phyloP scores from a whole-genome alignment of 1,284 basidiomycete genomes.

The Malassezia psittaci region DNA sequence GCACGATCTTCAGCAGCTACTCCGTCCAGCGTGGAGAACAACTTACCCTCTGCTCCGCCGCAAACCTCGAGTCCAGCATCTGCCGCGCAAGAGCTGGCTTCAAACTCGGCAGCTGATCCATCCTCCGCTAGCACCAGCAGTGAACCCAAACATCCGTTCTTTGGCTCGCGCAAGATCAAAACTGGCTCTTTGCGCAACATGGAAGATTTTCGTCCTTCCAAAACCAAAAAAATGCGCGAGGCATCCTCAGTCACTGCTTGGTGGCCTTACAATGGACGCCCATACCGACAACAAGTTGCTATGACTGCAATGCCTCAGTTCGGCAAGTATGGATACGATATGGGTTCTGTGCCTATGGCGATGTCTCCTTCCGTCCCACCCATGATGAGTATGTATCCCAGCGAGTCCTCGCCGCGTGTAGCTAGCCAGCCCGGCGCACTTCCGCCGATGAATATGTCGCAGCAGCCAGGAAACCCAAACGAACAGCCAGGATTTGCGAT shows the following conservation, averaged over 20 bases:
- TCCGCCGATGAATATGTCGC: background rate
- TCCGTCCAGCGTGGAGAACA: background rate
- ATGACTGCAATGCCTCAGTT: background rate
- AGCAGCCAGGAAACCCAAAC: background rate
- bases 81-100: constrained; percentile 13
- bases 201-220: constrained; percentile 91
- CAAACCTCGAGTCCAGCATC: constrained; percentile 27
- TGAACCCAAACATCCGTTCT: constrained; percentile 66
- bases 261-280: constrained; percentile 82
- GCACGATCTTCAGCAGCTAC: constrained; percentile 34
- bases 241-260: constrained; percentile 61
- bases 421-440: background rate
- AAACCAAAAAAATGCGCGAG: constrained; percentile 67
- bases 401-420: constrained; percentile 2
- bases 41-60: constrained; percentile 19
- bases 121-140: too few relatives aligned
- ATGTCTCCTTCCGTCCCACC: constrained; percentile 1
- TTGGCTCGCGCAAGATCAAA: constrained; percentile 60
- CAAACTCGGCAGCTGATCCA: too few relatives aligned
- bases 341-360: constrained; percentile 1
- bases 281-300: constrained; percentile 63
- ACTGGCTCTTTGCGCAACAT: constrained; percentile 61
- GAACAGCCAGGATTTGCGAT: constrained; percentile 11
- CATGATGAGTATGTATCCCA: constrained; percentile 2
- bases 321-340: background rate